These are phyloP conservation scores for Meyerozyma athensensis DNA, from an alignment of 1,139 yeast species.

Conservation along the genomic window DNA sequence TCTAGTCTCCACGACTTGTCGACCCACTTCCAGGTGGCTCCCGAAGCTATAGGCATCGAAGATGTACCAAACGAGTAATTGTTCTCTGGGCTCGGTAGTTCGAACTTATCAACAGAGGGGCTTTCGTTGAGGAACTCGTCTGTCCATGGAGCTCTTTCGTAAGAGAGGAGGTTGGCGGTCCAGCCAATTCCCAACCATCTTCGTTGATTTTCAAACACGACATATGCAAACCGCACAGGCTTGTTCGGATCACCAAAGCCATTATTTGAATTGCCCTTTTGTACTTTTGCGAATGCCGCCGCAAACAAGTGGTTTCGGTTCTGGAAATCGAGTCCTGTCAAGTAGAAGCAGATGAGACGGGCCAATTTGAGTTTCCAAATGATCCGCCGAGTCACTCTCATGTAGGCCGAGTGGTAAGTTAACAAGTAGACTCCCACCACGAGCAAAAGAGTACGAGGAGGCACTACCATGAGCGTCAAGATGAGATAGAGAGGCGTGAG, in stretches of 20 bases:
- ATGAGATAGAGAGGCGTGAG: conserved; percentile 80
- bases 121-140: conserved; percentile 91
- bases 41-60: conserved; percentile 41
- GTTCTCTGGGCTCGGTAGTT: conserved; percentile 52
- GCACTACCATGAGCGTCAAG: conserved; percentile 58
- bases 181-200: conserved; percentile 98
- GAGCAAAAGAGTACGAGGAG: conserved; percentile 67
- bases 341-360: conserved; percentile 66
- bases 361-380: conserved; percentile 78
- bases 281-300: conserved; percentile 58
- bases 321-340: conserved; percentile 82
- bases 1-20: conserved; percentile 91
- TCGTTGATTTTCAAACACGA: conserved; percentile 92
- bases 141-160: conserved; percentile 95
- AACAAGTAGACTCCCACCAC: conserved; percentile 58
- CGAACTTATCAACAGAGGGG: conserved; percentile 68
- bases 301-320: conserved; percentile 46
- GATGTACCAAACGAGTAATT: conserved; percentile 20
- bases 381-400: conserved; percentile 72
- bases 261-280: conserved; percentile 31
- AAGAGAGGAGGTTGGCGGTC: conserved; percentile 86
- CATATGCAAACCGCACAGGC: conserved; percentile 86
- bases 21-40: conserved; percentile 91
- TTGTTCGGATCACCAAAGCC: conserved; percentile 25
- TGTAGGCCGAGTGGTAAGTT: conserved; percentile 84